Conservation (phyloP, 108 stramenopile genomes). For the Nitzschia sp. region DNA sequence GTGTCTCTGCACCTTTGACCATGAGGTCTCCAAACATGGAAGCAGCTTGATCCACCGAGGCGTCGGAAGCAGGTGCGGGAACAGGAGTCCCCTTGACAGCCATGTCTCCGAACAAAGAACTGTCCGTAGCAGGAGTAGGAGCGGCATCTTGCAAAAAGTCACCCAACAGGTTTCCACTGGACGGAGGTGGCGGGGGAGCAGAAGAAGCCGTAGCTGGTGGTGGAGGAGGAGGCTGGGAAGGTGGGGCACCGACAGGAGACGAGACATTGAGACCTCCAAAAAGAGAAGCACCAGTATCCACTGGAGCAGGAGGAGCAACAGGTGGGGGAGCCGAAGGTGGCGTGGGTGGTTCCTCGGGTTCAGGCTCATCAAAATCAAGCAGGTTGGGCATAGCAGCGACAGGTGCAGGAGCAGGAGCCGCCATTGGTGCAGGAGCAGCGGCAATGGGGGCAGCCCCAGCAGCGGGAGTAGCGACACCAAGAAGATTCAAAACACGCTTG, state of each 20-base stretch:
- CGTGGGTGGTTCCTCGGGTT: constrained; percentile 29
- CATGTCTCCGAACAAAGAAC: constrained; percentile 59
- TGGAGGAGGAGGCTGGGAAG: constrained; percentile 8
- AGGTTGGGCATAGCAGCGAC: constrained; percentile 49
- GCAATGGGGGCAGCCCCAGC: constrained; percentile 11
- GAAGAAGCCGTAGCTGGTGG: constrained; percentile 14
- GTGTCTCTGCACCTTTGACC: constrained; percentile 20
- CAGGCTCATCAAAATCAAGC: constrained; percentile 68
- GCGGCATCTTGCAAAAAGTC: constrained; percentile 9
- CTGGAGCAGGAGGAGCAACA: background rate
- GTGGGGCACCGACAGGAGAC: constrained; percentile 1
- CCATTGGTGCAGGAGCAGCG: constrained; percentile 6
- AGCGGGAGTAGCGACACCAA: constrained; percentile 55
- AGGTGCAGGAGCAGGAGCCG: constrained; percentile 33
- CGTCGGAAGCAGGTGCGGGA: constrained; percentile 18
- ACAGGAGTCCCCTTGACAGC: constrained; percentile 36
- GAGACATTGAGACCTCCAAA: constrained; percentile 25
- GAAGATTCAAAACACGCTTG: constrained; percentile 53
- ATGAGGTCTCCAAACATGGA: constrained; percentile 45
- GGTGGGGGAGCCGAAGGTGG: constrained; percentile 21
- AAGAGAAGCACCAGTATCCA: constrained; percentile 1
- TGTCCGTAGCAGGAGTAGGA: constrained; percentile 10
- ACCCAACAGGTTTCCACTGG: constrained; percentile 19
- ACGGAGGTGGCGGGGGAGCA: constrained; percentile 20
- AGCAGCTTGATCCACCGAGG: constrained; percentile 21